Evolutionary conservation across 768 basidiomycete species (phyloP), one percentile per base, ranked within the genome.

Genomic region (Fistulinella prunicolor): DNA sequence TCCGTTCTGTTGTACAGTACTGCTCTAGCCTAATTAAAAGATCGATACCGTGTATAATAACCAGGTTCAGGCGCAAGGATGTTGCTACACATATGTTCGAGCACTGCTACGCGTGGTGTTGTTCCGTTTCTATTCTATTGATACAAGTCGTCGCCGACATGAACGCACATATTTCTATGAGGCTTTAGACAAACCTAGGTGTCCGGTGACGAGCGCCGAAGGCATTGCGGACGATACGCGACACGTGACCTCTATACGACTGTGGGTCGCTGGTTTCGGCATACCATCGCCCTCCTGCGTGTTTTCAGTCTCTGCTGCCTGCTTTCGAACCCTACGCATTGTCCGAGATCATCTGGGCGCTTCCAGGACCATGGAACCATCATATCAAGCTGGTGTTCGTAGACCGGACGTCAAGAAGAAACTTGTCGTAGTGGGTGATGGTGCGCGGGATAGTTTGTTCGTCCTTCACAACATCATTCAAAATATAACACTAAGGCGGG

Each of bases 341-440:
- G 41, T 42, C 29, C 43, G 30, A 49, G 46, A 17, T 19, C 37
- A 14, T 29, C 16, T 23, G 41, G 49, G 22, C 30, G 36, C 13
- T 26, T 45, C 22, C n/a, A 51, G 26, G 9, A 41, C 21, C 22
- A 67, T 67, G 65, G 65, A 67, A 4, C 38, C 62, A 4, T 54
- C 58, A 35, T 59, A 56, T 9, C 63, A 64, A 43, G 50, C 54
- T 42, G 51, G 51, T 24, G 55, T 65, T 54, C 75, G 81, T 52
- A 71, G 85, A 62, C 90, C 90, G 48, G 90, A 92, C 62, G 61
- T 86, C 51, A 93, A 93, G 74, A 81, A 82, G 60, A 93, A 93
- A 66, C 79, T 93, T 35, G 90, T 93, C 43, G 90, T 93, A 38
- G 89, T 91, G 29, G 89, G 87, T 51, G 90, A 92, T 66, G 89